These are phyloP conservation scores for Phalaenopsis equestris DNA, from an alignment of 106 monocot species.

Conservation along the genomic window DNA sequence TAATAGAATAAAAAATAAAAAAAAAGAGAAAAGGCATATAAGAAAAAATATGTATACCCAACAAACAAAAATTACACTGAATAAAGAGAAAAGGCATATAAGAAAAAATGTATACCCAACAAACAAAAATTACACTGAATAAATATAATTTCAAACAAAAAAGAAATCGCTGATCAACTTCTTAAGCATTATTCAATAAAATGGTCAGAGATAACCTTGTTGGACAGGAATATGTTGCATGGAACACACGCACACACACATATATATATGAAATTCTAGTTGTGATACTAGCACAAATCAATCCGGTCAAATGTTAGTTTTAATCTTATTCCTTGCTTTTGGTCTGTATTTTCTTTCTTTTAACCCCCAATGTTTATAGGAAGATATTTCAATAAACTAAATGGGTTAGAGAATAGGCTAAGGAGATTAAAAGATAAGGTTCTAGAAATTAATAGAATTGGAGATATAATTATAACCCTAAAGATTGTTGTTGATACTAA, in stretches of 20 bases:
- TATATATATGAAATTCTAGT: too few relatives aligned
- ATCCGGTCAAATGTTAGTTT: too few relatives aligned
- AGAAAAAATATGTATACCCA: not conserved
- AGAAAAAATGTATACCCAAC: not conserved
- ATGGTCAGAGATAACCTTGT: not conserved
- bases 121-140: not conserved
- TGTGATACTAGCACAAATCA: too few relatives aligned
- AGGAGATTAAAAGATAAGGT: too few relatives aligned
- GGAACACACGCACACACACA: not conserved
- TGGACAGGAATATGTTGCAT: not conserved
- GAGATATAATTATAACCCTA: too few relatives aligned
- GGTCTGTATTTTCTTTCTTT: not conserved
- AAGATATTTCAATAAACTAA: too few relatives aligned
- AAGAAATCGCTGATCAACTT: not conserved
- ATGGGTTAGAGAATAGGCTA: too few relatives aligned
- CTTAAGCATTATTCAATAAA: not conserved
- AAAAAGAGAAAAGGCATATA: constrained; percentile 1
- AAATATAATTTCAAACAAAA: too few relatives aligned
- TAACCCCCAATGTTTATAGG: too few relatives aligned
- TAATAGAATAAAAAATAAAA: constrained; percentile 3
- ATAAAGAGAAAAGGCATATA: not conserved
- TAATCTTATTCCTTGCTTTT: not conserved
- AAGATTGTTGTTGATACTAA: too few relatives aligned
- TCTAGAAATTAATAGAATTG: too few relatives aligned
- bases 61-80: constrained; percentile 1